phyloP scores from a whole-genome alignment of 345 rosid genomes.

The Salix arbutifolia region DNA sequence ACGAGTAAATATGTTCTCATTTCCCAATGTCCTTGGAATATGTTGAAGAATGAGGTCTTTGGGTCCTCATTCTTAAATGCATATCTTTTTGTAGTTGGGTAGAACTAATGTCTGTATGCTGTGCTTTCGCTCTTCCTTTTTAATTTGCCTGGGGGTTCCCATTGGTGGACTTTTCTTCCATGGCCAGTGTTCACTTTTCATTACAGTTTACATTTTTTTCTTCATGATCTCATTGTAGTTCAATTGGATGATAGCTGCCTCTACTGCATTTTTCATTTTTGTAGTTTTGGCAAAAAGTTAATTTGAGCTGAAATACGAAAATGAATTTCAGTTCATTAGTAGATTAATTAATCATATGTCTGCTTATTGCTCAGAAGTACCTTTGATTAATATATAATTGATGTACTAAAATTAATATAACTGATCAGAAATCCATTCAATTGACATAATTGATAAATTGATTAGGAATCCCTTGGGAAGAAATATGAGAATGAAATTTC shows the following conservation, averaged over 20 bases:
- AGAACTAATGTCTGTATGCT: slow-evolving; percentile 4
- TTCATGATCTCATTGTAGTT: not conserved
- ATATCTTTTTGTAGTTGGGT: slow-evolving; percentile 20
- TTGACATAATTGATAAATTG: too few species aligned
- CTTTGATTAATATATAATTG: too few species aligned
- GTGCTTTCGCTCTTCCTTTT: slow-evolving; percentile 1
- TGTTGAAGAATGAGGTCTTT: slow-evolving; percentile 30
- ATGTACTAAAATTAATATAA: too few species aligned
- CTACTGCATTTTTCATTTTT: not conserved
- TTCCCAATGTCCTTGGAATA: slow-evolving; percentile 32
- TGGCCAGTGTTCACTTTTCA: not conserved
- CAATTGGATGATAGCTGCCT: not conserved
- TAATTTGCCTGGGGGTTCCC: not conserved
- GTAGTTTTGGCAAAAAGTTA: not conserved
- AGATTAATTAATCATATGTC: too few species aligned
- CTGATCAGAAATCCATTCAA: too few species aligned
- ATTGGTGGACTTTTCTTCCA: not conserved
- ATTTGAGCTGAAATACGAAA: not conserved
- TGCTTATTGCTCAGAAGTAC: too few species aligned
- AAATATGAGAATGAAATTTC: too few species aligned
- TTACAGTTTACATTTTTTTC: not conserved
- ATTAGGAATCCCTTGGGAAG: too few species aligned
- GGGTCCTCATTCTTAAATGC: slow-evolving; percentile 24
- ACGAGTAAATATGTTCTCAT: slow-evolving; percentile 33
- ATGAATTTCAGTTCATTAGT: too few species aligned